Base-by-base conservation (phyloP, 2,329 filamentous ascomycete species). In the Colletotrichum spinosum region DNA sequence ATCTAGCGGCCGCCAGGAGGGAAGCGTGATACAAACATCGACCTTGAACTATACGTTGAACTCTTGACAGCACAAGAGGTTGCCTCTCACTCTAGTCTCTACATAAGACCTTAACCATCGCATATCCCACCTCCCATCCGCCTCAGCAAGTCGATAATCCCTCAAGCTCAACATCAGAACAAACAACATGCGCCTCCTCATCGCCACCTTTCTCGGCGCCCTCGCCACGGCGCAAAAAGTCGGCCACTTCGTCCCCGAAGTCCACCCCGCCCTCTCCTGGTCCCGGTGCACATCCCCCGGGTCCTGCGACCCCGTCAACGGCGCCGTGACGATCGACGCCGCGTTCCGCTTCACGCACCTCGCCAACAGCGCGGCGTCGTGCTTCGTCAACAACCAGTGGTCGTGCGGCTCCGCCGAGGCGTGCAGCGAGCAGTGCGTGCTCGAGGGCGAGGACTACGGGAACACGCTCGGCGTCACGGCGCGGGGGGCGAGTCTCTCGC, bases 361-460 rank as follows among this genome's bases (percentile, higher is more conserved):
- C 11, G 73, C 73, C 38, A 70, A 69, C 25, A 76, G 75, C 54
- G 76, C 72, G 68, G 79, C 75, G 68, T 84, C 83, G 75, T 85
- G 83, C 77, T 84, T 83, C 71, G 80, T 77, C 35, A 81, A 80
- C 59, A 82, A 83, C 71, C 67, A 55, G 8, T 77, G 75, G 74
- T 68, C 71, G 34, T 12, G n/a, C 13, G 73, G 72, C 17, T 70
- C 76, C 55, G 77, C 79, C 68, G 73, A 72, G 39, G 72, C 76
- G 15, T 84, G 82, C 66, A 79, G 81, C 4, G 13, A 45, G 8
- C 81, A 80, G 68, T 84, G 83, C 71, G 77, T 77, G 10, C 65
- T 84, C 33, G 82, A 84, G 67, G 82, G 83, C 56, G 81, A 79
- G 12, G 76, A 81, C 69, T 83, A 84, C 70, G 56, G 67, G 34